phyloP scores from a whole-genome alignment of 73 alveolate genomes.

The Paramecium bursaria region DNA sequence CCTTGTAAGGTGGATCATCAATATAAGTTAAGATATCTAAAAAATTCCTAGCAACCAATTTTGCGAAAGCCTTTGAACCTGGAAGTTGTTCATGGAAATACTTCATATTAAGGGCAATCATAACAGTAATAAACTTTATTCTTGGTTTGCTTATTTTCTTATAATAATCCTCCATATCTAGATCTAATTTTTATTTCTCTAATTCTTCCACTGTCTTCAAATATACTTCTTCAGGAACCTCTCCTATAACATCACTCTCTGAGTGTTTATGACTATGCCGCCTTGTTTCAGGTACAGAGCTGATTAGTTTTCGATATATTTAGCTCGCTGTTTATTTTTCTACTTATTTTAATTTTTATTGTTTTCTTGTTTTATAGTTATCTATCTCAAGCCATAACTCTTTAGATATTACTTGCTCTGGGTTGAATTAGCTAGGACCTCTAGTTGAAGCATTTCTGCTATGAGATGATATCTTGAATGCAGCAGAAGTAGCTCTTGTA shows the following conservation, averaged over 20 bases:
- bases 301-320: constrained; percentile 2
- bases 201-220: too few species aligned
- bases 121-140: neutral
- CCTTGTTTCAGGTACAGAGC: constrained; percentile 12
- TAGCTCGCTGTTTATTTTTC: constrained; percentile 8
- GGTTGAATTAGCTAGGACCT: constrained; percentile 25
- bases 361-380: constrained; percentile 17
- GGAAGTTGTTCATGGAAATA: constrained; percentile 30
- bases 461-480: too few species aligned
- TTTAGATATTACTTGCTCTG: constrained; percentile 14
- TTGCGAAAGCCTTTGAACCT: constrained; percentile 17
- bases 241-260: too few species aligned
- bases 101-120: constrained; percentile 8
- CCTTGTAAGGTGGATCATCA: constrained; percentile 61
- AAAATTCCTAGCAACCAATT: constrained; percentile 28
- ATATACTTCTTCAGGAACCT: too few species aligned
- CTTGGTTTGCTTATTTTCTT: too few species aligned
- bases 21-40: constrained; percentile 8
- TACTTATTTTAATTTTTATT: constrained; percentile 5
- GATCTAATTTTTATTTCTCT: too few species aligned
- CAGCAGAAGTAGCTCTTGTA: too few species aligned
- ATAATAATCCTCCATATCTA: too few species aligned
- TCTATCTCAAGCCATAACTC: constrained; percentile 33
- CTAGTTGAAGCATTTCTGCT: constrained; percentile 11
- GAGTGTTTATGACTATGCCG: too few species aligned